These are phyloP conservation scores for Sparassis latifolia DNA, from an alignment of 1,284 basidiomycete species.

Conservation along the genomic window DNA sequence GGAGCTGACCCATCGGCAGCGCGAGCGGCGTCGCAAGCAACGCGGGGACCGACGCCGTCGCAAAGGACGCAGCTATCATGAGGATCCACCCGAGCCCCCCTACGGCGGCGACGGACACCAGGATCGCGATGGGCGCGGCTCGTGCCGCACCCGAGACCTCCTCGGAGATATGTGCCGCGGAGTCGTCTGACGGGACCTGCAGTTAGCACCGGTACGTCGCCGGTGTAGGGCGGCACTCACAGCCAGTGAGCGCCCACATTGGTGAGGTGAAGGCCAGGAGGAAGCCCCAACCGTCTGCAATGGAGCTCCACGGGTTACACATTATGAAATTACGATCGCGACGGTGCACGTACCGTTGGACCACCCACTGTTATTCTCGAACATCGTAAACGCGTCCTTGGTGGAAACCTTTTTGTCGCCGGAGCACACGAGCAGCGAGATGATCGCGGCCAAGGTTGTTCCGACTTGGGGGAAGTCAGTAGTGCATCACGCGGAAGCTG, in stretches of 20 bases:
- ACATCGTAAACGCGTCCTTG: slow-evolving; percentile 58
- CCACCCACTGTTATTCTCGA: slow-evolving; percentile 72
- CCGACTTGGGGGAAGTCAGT: slow-evolving; percentile 11
- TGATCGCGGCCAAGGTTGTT: slow-evolving; percentile 44
- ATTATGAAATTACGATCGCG: background rate
- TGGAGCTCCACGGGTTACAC: too few relatives aligned
- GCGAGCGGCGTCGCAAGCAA: slow-evolving; percentile 45
- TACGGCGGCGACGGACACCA: slow-evolving; percentile 52
- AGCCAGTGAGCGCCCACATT: slow-evolving; percentile 76
- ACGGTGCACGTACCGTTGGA: slow-evolving; percentile 35
- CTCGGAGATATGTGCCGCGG: slow-evolving; percentile 71
- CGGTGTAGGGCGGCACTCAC: slow-evolving; percentile 29
- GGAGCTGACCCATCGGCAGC: slow-evolving; percentile 65
- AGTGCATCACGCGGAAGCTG: background rate
- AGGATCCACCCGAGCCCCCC: slow-evolving; percentile 55
- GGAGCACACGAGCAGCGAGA: slow-evolving; percentile 50
- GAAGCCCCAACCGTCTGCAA: slow-evolving; percentile 64
- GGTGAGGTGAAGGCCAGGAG: slow-evolving; percentile 65
- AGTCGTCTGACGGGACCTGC: slow-evolving; percentile 41
- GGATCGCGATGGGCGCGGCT: slow-evolving; percentile 72
- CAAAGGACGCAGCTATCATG: slow-evolving; percentile 56
- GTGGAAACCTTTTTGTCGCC: slow-evolving; percentile 54
- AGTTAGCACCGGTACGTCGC: background rate
- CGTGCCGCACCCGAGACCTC: slow-evolving; percentile 60
- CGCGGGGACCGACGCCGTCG: slow-evolving; percentile 45